These are phyloP conservation scores for Benincasa hispida DNA, from an alignment of 306 rosid species.

Conservation along the genomic window DNA sequence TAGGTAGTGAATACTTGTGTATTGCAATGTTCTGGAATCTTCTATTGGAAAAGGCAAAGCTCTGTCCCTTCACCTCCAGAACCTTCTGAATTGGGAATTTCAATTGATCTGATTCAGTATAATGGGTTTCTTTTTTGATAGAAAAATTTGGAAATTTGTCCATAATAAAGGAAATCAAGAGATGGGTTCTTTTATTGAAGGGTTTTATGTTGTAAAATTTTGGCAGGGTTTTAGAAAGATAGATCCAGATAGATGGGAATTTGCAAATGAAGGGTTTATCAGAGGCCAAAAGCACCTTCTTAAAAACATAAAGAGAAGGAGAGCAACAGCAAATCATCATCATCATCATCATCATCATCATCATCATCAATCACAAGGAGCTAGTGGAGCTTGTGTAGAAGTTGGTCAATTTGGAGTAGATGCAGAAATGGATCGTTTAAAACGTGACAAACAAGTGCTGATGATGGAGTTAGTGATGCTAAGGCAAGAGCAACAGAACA, in stretches of 20 bases:
- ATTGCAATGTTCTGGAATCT: background rate
- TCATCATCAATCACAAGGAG: conserved; percentile 22
- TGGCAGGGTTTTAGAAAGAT: conserved; percentile 79
- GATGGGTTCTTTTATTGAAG: background rate
- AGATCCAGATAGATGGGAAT: conserved; percentile 77
- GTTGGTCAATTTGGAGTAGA: conserved; percentile 35
- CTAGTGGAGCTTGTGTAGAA: conserved; percentile 32
- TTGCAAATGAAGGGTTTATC: conserved; percentile 67
- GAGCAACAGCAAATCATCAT: conserved; percentile 14
- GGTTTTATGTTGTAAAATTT: background rate
- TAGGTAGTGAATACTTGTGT: background rate
- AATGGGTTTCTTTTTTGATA: background rate
- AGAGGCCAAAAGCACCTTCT: conserved; percentile 57
- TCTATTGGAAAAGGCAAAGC: background rate
- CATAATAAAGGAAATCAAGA: background rate
- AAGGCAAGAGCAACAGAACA: conserved; percentile 55
- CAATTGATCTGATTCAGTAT: background rate
- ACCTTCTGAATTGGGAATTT: background rate
- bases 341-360: conserved; percentile 28
- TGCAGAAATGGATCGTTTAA: conserved; percentile 45
- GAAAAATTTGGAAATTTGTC: background rate
- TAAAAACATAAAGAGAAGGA: conserved; percentile 53
- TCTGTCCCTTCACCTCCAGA: background rate
- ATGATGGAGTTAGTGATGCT: conserved; percentile 66
- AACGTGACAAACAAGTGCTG: conserved; percentile 42